phyloP scores from a whole-genome alignment of 2,329 filamentous ascomycete genomes.

The Fusarium sp. region DNA sequence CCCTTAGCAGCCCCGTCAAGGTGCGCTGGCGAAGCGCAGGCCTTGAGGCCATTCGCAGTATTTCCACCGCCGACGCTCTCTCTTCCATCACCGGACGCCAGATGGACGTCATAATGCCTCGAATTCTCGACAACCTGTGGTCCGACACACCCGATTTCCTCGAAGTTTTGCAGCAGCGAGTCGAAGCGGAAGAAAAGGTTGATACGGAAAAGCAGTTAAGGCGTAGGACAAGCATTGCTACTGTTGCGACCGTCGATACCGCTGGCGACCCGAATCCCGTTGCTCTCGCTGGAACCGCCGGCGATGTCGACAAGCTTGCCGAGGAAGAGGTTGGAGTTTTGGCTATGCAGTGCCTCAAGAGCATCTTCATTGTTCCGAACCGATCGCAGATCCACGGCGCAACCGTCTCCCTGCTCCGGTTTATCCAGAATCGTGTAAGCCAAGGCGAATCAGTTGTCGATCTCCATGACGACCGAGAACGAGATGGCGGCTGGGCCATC shows the following conservation, averaged over 20 bases:
- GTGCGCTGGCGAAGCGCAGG: conserved; percentile 83
- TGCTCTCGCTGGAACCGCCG: conserved; percentile 82
- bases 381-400: conserved; percentile 83
- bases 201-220: conserved; percentile 73
- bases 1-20: conserved; percentile 76
- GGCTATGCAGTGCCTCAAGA: conserved; percentile 87
- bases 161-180: conserved; percentile 73
- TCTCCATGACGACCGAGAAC: conserved; percentile 53
- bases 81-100: conserved; percentile 81
- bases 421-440: conserved; percentile 72
- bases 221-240: conserved; percentile 82
- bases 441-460: conserved; percentile 67
- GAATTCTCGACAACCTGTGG: conserved; percentile 89
- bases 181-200: conserved; percentile 74
- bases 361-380: conserved; percentile 86
- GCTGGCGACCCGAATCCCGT: conserved; percentile 72
- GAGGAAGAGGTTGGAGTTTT: conserved; percentile 89
- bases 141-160: conserved; percentile 78
- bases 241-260: conserved; percentile 75
- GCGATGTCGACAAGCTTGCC: conserved; percentile 88
- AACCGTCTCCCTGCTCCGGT: conserved; percentile 78
- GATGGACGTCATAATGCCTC: conserved; percentile 82
- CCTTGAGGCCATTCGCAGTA: conserved; percentile 81
- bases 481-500: conserved; percentile 79
- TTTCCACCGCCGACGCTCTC: conserved; percentile 83